phyloP scores from a whole-genome alignment of 2,329 filamentous ascomycete species.

The Ophiostoma novo-ulmi region DNA sequence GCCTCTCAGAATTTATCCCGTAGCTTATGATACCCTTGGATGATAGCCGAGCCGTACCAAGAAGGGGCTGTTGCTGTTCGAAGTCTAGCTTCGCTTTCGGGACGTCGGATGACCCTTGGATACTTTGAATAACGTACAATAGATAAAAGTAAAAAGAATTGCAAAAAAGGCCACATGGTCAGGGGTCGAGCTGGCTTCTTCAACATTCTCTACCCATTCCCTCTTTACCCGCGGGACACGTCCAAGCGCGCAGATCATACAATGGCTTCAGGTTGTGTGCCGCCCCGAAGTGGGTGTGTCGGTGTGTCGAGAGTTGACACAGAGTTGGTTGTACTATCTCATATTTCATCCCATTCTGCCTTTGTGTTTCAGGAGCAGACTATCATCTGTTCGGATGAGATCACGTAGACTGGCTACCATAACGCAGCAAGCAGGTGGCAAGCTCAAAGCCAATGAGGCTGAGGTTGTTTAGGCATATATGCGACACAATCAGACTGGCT shows the following conservation, averaged over 20 bases:
- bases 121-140: too few relatives aligned
- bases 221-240: conserved; percentile 17
- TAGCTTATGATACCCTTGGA: not conserved
- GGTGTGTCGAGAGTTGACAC: not conserved
- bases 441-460: too few relatives aligned
- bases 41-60: not conserved
- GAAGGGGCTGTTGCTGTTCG: not conserved
- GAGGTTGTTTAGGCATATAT: too few relatives aligned
- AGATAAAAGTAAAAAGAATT: too few relatives aligned
- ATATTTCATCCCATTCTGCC: not conserved
- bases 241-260: conserved; percentile 21
- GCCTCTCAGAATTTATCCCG: not conserved
- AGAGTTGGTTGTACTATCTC: not conserved
- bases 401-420: not conserved
- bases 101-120: too few relatives aligned
- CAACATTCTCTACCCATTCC: conserved; percentile 10
- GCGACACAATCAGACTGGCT: too few relatives aligned
- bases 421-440: too few relatives aligned
- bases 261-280: conserved; percentile 3
- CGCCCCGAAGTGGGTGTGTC: not conserved
- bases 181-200: too few relatives aligned
- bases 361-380: not conserved
- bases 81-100: not conserved
- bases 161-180: too few relatives aligned
- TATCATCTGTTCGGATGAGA: not conserved